These are phyloP conservation scores for Penicillium sp. DNA, from an alignment of 2,329 filamentous ascomycete genomes.

Conservation along the genomic window DNA sequence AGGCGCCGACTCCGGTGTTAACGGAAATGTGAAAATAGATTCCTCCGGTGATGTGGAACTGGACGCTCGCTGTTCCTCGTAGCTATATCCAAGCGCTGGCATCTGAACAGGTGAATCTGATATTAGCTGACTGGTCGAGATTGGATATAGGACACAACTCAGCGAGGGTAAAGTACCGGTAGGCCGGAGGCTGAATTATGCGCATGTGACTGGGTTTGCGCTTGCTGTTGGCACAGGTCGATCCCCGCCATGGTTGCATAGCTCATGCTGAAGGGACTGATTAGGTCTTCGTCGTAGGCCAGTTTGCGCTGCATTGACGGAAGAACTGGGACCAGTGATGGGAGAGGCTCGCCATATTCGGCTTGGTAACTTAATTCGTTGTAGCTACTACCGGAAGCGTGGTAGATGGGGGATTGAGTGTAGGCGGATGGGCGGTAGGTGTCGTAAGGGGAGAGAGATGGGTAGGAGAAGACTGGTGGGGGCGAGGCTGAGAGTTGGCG, in stretches of 20 bases:
- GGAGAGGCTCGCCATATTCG: conserved; percentile 41
- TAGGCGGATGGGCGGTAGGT: conserved; percentile 38
- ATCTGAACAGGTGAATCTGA: conserved; percentile 16
- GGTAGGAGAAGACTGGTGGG: conserved; percentile 54
- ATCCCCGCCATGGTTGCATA: conserved; percentile 58
- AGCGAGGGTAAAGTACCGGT: conserved; percentile 44
- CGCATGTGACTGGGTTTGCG: conserved; percentile 32
- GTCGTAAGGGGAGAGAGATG: conserved; percentile 47
- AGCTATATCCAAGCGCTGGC: conserved; percentile 31
- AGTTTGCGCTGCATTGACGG: conserved; percentile 49
- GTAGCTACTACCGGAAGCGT: conserved; percentile 33
- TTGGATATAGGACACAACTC: not conserved
- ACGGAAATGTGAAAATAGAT: conserved; percentile 39
- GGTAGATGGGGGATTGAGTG: conserved; percentile 35
- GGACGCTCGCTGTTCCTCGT: conserved; percentile 42
- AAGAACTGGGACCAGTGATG: conserved; percentile 45
- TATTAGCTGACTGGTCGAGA: conserved; percentile 31
- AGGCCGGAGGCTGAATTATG: conserved; percentile 30
- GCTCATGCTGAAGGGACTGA: conserved; percentile 58
- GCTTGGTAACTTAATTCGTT: conserved; percentile 35
- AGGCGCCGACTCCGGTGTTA: conserved; percentile 43
- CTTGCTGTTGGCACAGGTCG: conserved; percentile 43
- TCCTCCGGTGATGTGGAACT: conserved; percentile 42
- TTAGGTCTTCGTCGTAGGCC: conserved; percentile 54
- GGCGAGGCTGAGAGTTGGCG: conserved; percentile 58